Evolutionary conservation across 371 early-diverging fungal species (phyloP), one percentile per base, ranked within the genome.

Genomic region (Mortierella sp.): DNA sequence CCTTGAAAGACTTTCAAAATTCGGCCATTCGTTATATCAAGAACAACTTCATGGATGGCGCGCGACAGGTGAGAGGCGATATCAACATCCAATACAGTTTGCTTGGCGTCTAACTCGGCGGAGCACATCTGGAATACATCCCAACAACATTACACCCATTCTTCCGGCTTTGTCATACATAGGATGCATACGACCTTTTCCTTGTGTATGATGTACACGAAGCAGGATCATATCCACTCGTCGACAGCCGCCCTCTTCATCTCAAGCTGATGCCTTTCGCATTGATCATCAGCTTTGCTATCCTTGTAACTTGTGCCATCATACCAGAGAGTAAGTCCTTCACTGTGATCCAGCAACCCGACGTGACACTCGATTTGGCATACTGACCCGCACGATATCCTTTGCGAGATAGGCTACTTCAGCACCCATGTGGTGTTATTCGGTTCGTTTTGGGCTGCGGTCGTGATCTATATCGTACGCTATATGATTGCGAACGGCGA

Each of bases 31-130:
- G 98, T 17, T 98, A 97, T 73, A 68, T 94, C 53, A 92, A 92
- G 57, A 96, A 96, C 74, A 98, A 97, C 86, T 98, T 91, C 68
- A 70, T 92, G 60, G 99, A 98, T 64, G 98, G 98, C 29, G 63
- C 76, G 16, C 87, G 97, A 28, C 98, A 98, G 83, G 90, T 89
- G 51, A 17, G 54, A 34, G 5, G 9, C 22, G 8, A 9, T 19
- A 13, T 10, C 34, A 34, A 10, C 34, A 34, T 19, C n/a, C 13
- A 25, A 2, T 27, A 17, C 37, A 12, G 9, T 40, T 19, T n/a
- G n/a, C n/a, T 10, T 34, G 10, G 4, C 34, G 10, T 22, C 22
- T 0, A 41, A 17, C 46, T 45, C 7, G 7, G 4, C 10, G 34
- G 34, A 10, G 10, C 10, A 34, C 34, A 34, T 34, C 34, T 34